Base-by-base conservation (phyloP, 768 basidiomycete genomes). In the Pisolithus marmoratus region DNA sequence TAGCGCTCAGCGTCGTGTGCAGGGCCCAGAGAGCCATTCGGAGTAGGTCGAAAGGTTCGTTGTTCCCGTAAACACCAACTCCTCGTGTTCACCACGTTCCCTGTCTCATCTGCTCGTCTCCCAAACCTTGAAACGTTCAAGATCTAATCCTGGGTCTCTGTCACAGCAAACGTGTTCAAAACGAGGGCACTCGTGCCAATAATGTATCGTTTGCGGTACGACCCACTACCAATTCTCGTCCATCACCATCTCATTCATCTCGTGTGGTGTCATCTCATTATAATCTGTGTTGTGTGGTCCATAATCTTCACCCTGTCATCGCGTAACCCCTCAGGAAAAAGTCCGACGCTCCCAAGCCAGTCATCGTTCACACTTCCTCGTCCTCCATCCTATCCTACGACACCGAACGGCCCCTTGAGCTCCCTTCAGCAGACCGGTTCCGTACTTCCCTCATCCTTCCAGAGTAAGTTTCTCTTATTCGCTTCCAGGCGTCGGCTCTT, bases 141-240 rank as follows among this genome's bases (percentile, higher is more conserved):
- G 48, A 38, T 71, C 67, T 57, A 49, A 46, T 50, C 45, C 45
- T 46, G 45, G 27, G 26, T 34, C n/a, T 22, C n/a, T 4, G 66
- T 61, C 55, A 67, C 66, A 62, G 69, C 62, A 75, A 84, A 81
- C 86, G 84, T 87, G 85, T 80, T 75, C 70, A 72, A 81, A 81
- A 75, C 79, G 79, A 84, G 82, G 78, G 63, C 55, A 53, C 58
- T 57, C 41, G 56, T 56, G 60, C 59, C 62, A 65, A 90, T 91
- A 65, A 90, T 91, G 88, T 73, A 87, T 76, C 85, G 85, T 62
- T 87, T 90, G 72, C 89, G 89, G 89, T 88, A 76, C 74, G 86
- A 34, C 43, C 43, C 65, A 55, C 62, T 53, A 58, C 58, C 57
- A 57, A 57, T 62, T 64, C 68, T 58, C 56, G 61, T 54, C 58